These are phyloP conservation scores for Populus nigra DNA, from an alignment of 345 rosid species.

Conservation along the genomic window DNA sequence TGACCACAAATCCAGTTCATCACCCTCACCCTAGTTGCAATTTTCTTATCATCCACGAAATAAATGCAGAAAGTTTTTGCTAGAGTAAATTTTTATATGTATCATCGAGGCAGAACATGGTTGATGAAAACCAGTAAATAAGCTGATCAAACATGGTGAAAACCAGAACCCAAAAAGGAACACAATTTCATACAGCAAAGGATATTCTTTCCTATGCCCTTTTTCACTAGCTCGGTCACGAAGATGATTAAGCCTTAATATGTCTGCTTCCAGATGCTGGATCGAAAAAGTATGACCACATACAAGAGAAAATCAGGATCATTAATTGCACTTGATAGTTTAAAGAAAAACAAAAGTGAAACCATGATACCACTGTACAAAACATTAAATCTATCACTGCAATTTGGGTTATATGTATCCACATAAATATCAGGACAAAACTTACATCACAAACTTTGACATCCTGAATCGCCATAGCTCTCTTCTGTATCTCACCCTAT, in stretches of 20 bases:
- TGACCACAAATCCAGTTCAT: too few relatives aligned
- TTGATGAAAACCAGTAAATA: background rate
- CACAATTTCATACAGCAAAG: constrained; percentile 40
- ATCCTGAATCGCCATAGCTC: constrained; percentile 59
- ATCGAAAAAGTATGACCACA: constrained; percentile 17
- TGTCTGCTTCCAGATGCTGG: constrained; percentile 74
- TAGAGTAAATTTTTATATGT: too few relatives aligned
- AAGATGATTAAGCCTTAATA: constrained; percentile 58
- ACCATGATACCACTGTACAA: background rate
- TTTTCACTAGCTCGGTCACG: constrained; percentile 86
- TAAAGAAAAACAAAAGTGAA: too few relatives aligned
- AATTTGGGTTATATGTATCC: background rate
- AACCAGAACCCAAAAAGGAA: background rate
- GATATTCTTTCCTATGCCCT: constrained; percentile 82
- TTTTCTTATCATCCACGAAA: too few relatives aligned
- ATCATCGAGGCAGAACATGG: too few relatives aligned
- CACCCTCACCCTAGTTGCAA: too few relatives aligned
- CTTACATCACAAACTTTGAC: constrained; percentile 68
- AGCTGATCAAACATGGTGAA: background rate
- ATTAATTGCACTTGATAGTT: background rate
- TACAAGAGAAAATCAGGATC: constrained; percentile 1
- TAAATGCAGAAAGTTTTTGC: too few relatives aligned
- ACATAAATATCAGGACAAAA: constrained; percentile 15
- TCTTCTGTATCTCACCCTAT: constrained; percentile 78
- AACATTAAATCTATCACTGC: background rate